These are phyloP conservation scores for Penicillium sp. DNA, from an alignment of 2,329 filamentous ascomycete genomes.

Conservation along the genomic window DNA sequence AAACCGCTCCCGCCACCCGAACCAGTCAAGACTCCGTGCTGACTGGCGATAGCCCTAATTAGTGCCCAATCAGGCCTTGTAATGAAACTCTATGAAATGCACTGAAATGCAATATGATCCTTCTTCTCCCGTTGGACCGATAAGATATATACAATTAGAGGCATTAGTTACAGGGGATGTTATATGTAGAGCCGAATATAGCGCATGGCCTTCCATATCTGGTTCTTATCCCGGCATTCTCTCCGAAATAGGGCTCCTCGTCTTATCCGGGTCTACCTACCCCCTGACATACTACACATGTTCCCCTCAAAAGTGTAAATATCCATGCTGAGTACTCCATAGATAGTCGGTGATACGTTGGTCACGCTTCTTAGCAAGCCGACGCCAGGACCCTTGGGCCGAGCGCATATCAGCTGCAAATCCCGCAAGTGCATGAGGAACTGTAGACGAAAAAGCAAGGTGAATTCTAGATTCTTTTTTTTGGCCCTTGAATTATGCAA, in stretches of 20 bases:
- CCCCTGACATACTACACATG: background rate
- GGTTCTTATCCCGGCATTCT: slow-evolving; percentile 3
- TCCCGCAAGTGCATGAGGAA: slow-evolving; percentile 7
- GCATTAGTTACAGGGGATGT: background rate
- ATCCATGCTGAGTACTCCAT: background rate
- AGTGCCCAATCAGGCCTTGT: slow-evolving; percentile 8
- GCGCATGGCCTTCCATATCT: slow-evolving; percentile 7
- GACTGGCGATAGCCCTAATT: slow-evolving; percentile 1
- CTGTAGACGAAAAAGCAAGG: slow-evolving; percentile 2
- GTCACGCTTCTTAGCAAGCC: slow-evolving; percentile 23
- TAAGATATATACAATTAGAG: slow-evolving; percentile 7
- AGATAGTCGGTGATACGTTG: slow-evolving; percentile 20
- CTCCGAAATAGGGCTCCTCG: slow-evolving; percentile 4
- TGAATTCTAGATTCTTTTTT: background rate
- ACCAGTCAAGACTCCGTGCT: background rate
- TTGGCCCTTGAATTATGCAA: too few species aligned
- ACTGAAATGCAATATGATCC: slow-evolving; percentile 5
- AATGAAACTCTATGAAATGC: slow-evolving; percentile 1
- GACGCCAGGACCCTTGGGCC: slow-evolving; percentile 6
- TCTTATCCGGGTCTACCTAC: slow-evolving; percentile 1
- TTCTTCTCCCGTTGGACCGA: slow-evolving; percentile 20
- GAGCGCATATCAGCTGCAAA: slow-evolving; percentile 26
- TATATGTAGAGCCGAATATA: background rate
- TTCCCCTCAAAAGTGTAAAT: background rate
- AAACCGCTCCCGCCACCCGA: slow-evolving; percentile 1